Conservation (phyloP, 2,329 filamentous ascomycete species). For the Colletotrichum godetiae region DNA sequence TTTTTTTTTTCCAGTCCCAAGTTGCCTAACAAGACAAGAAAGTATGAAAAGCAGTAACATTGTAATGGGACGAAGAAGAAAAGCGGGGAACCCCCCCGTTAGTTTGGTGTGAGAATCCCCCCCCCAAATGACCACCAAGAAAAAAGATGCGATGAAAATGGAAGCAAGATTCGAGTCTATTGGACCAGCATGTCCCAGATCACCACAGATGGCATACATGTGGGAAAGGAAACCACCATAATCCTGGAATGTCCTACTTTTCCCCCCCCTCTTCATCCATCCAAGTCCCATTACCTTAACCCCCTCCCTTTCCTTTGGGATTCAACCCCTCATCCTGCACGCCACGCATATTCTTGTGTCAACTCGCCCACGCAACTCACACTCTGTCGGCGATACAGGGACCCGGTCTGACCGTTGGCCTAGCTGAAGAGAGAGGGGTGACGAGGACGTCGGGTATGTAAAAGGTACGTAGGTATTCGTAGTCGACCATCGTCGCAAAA, state of each 20-base stretch:
- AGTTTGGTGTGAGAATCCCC: no score
- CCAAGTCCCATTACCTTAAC: neutral
- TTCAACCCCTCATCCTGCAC: neutral
- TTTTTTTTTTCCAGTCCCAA: no score
- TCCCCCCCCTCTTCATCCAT: neutral
- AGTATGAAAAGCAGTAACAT: neutral
- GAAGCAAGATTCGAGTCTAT: neutral
- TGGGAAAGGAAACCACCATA: neutral
- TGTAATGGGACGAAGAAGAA: neutral
- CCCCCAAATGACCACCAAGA: neutral
- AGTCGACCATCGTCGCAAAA: neutral
- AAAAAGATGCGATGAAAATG: neutral
- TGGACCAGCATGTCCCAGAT: neutral
- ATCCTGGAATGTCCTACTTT: neutral
- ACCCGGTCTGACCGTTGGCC: slow-evolving; percentile 9
- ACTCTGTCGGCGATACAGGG: slow-evolving; percentile 4
- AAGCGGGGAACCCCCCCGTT: neutral
- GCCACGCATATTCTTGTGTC: neutral
- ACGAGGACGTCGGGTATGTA: neutral
- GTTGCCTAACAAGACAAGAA: neutral
- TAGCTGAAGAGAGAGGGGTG: neutral
- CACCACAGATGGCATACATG: neutral
- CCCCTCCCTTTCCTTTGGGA: neutral
- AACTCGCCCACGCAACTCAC: neutral
- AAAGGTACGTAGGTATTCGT: neutral